Evolutionary conservation across 129 eudicot genomes (phyloP).

Genomic region (Tagetes erecta): DNA sequence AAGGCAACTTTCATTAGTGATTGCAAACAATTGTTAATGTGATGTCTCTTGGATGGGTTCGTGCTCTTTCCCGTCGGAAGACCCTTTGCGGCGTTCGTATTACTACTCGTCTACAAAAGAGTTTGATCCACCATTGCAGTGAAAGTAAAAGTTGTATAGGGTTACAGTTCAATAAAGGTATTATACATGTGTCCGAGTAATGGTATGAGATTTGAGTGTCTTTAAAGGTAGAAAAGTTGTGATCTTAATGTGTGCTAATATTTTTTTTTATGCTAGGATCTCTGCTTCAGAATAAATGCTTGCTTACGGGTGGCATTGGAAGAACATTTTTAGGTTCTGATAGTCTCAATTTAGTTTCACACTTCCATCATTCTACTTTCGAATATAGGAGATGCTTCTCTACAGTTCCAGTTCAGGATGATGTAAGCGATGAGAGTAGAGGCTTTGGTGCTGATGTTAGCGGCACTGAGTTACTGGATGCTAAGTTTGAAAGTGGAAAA

Average conservation of each 20-base stretch:
- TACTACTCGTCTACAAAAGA: constrained; percentile 8
- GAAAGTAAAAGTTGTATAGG: background rate
- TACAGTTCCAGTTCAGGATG: constrained; percentile 28
- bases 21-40: constrained; percentile 1
- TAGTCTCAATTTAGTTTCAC: constrained; percentile 7
- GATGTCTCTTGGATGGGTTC: constrained; percentile 43
- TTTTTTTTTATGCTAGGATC: constrained; percentile 36
- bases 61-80: constrained; percentile 38
- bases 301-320: constrained; percentile 19
- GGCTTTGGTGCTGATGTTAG: constrained; percentile 28
- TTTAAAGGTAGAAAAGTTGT: background rate
- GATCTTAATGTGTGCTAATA: constrained; percentile 2
- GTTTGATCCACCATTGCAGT: constrained; percentile 15
- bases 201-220: background rate
- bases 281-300: constrained; percentile 13
- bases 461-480: constrained; percentile 21
- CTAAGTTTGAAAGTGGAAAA: constrained; percentile 31
- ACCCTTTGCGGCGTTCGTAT: constrained; percentile 11
- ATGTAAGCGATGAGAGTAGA: constrained; percentile 23
- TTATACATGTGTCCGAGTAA: background rate
- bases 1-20: constrained; percentile 4
- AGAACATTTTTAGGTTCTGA: constrained; percentile 18
- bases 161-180: constrained; percentile 28
- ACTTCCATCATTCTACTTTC: constrained; percentile 7
- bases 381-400: constrained; percentile 44